Evolutionary conservation across 1,284 basidiomycete species (phyloP), one percentile per base, ranked within the genome.

Genomic region (Naganishia albida): DNA sequence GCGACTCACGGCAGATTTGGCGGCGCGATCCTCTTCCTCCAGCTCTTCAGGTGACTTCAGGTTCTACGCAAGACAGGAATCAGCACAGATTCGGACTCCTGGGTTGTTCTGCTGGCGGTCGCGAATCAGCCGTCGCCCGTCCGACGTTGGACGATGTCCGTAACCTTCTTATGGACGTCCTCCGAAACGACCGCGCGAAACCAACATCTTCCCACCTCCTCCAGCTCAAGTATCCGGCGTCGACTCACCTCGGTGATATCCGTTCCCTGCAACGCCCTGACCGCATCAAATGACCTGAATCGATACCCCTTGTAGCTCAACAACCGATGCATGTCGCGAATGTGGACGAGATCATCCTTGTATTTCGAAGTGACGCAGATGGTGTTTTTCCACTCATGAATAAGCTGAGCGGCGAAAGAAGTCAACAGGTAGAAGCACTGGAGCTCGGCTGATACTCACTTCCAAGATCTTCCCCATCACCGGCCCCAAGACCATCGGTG

Each of bases 291-390:
- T 85, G 81, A 88, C 67, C 91, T 87, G 81, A 97, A 97, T 12
- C 93, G 85, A 78, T 97, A 97, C 1, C 83, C 94, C 77, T 99
- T 99, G 84, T 96, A 98, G 12, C 87, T 90, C 67, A 99, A 80
- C 64, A 99, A 80, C 20, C 95, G 82, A 79, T 98, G 91, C 96
- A 99, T 99, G 80, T 99, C 96, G 68, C 95, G 82, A 69, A 99
- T 97, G 74, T 99, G 97, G 3, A 91, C 91, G 54, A 99, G 82
- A 79, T 99, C 96, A 68, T 99, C 96, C 77, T 92, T 93, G 86
- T 93, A 93, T 75, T 94, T 88, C 64, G 89, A 91, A 46, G 91
- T 88, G 0, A 83, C 78, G 74, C 95, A 99, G 52, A 99, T 89
- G 1, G 89, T 90, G 75, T 93, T 90, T 80, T 95, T 97, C 96